Conservation (phyloP, 2,329 filamentous ascomycete species). For the Microsporum canis region DNA sequence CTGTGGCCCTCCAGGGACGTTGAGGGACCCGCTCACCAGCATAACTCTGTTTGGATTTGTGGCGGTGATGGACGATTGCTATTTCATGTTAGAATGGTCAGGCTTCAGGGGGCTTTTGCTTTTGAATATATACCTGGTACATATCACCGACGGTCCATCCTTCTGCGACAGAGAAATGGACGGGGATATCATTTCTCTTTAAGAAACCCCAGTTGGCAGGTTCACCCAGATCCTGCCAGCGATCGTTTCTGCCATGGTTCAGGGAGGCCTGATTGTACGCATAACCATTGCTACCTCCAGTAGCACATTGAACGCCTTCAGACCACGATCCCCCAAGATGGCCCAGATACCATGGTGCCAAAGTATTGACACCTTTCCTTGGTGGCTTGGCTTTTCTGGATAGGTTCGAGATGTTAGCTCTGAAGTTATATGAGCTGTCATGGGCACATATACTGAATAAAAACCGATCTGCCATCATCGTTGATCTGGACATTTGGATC, state of each 20-base stretch:
- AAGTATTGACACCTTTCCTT: slow-evolving; percentile 34
- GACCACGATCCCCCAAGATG: slow-evolving; percentile 42
- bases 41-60: slow-evolving; percentile 45
- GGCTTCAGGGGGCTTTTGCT: neutral
- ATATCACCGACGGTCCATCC: slow-evolving; percentile 46
- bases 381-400: slow-evolving; percentile 28
- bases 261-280: slow-evolving; percentile 41
- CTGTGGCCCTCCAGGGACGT: slow-evolving; percentile 40
- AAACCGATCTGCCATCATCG: slow-evolving; percentile 34
- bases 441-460: slow-evolving; percentile 35
- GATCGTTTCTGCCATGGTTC: slow-evolving; percentile 42
- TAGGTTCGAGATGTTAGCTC: neutral
- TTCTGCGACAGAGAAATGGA: slow-evolving; percentile 46
- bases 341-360: slow-evolving; percentile 46
- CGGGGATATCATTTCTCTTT: slow-evolving; percentile 42
- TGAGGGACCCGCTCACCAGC: slow-evolving; percentile 43
- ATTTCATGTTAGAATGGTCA: neutral
- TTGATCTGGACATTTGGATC: slow-evolving; percentile 47
- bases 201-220: slow-evolving; percentile 44
- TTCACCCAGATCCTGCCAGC: slow-evolving; percentile 45
- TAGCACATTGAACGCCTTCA: slow-evolving; percentile 45
- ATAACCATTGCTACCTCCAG: slow-evolving; percentile 43
- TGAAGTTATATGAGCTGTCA: neutral
- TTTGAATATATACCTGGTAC: slow-evolving; percentile 35
- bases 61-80: slow-evolving; percentile 41